Evolutionary conservation across 441 rosid genomes (phyloP).

Genomic region (Hura crepitans): DNA sequence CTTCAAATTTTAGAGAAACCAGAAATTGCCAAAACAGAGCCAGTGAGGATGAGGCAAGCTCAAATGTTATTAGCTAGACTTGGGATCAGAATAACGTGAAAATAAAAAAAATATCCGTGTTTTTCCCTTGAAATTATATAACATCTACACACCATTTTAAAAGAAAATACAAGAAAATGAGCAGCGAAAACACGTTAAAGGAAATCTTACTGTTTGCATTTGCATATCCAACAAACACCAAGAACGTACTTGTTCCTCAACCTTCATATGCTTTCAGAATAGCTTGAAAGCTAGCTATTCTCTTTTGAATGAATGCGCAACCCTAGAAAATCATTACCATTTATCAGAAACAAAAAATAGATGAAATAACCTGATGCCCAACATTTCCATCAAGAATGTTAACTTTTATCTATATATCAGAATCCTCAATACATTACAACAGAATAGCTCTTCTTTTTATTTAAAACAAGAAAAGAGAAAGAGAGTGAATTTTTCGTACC

Average conservation of each 20-base stretch:
- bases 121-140: constrained; percentile 31
- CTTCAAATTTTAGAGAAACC: background rate
- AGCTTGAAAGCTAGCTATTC: constrained; percentile 67
- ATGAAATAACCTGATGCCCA: background rate
- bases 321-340: constrained; percentile 37
- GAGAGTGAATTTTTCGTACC: constrained; percentile 27
- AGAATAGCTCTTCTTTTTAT: background rate
- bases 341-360: background rate
- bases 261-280: constrained; percentile 82
- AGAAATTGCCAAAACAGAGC: background rate
- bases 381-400: background rate
- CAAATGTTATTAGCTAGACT: background rate
- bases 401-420: background rate
- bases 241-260: constrained; percentile 71
- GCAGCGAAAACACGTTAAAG: background rate
- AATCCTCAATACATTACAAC: background rate
- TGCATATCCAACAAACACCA: background rate
- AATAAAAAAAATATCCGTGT: constrained; percentile 32
- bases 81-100: constrained; percentile 61
- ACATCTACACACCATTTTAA: constrained; percentile 24
- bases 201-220: background rate
- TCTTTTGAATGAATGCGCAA: constrained; percentile 52
- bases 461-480: background rate
- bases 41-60: background rate
- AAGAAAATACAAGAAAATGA: background rate